phyloP scores from a whole-genome alignment of 768 basidiomycete species.

The Rhizopogon rudus region DNA sequence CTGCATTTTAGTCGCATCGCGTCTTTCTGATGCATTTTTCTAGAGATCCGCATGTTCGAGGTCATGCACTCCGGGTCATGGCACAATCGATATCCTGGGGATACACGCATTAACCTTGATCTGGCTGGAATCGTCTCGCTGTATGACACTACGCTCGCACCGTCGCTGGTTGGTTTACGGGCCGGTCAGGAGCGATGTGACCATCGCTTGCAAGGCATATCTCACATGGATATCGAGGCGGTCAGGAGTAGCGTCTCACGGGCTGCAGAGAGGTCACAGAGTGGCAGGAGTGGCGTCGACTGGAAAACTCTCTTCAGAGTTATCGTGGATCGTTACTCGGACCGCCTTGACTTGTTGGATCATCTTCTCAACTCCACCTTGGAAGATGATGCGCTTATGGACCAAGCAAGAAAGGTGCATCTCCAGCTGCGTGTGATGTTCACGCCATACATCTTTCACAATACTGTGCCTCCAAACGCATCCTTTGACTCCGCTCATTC shows the following conservation, averaged over 20 bases:
- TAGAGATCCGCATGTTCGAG: slow-evolving; percentile 6
- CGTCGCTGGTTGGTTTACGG: slow-evolving; percentile 13
- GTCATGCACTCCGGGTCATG: slow-evolving; percentile 14
- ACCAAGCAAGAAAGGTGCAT: slow-evolving; percentile 5
- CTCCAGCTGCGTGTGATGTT: slow-evolving; percentile 18
- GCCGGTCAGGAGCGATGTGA: slow-evolving; percentile 17
- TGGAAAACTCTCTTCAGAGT: slow-evolving; percentile 36
- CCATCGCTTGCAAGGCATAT: slow-evolving; percentile 11
- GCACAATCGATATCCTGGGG: slow-evolving; percentile 23
- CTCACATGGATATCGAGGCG: slow-evolving; percentile 10
- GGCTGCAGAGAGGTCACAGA: no score
- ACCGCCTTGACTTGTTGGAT: slow-evolving; percentile 34
- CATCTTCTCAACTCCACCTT: slow-evolving; percentile 27
- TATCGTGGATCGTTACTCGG: slow-evolving; percentile 36
- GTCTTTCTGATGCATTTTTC: no score
- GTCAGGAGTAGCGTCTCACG: slow-evolving; percentile 3
- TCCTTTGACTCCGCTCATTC: slow-evolving; percentile 1
- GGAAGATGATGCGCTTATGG: slow-evolving; percentile 8
- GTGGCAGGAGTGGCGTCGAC: slow-evolving; percentile 30
- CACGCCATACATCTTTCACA: slow-evolving; percentile 7
- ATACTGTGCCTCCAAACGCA: background rate
- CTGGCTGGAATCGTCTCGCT: slow-evolving; percentile 19
- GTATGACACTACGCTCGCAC: slow-evolving; percentile 20
- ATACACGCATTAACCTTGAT: slow-evolving; percentile 19
- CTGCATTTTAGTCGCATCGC: no score